These are phyloP conservation scores for Sphagnurus paluster DNA, from an alignment of 1,284 basidiomycete genomes.

Conservation along the genomic window DNA sequence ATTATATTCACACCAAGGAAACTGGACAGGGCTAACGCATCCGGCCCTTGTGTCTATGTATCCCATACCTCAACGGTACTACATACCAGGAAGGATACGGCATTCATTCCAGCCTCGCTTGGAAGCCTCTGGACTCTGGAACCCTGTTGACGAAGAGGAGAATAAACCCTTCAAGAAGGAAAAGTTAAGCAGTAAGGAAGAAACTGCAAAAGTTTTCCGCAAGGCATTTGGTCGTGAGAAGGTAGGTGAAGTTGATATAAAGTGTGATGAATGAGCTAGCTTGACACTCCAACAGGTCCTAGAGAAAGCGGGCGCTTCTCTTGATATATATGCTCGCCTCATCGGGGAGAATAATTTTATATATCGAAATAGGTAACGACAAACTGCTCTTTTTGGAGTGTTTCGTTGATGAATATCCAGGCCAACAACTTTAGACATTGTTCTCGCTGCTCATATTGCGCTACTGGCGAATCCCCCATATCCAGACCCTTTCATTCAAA, in stretches of 20 bases:
- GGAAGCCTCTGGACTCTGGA: constrained; percentile 66
- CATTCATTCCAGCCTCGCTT: constrained; percentile 55
- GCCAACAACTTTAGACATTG: constrained; percentile 59
- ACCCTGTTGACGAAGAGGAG: constrained; percentile 43
- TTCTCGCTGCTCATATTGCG: constrained; percentile 67
- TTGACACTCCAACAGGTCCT: constrained; percentile 42
- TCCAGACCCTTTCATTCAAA: constrained; percentile 58
- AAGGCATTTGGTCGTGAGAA: constrained; percentile 65
- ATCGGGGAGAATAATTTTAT: constrained; percentile 54
- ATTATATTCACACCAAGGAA: constrained; percentile 59
- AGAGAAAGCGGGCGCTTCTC: constrained; percentile 54
- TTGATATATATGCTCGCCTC: constrained; percentile 60
- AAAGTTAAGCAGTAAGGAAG: constrained; percentile 32
- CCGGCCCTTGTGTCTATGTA: constrained; percentile 56
- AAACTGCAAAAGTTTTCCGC: constrained; percentile 36
- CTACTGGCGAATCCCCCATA: constrained; percentile 58
- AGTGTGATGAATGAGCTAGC: not conserved
- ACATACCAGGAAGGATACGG: constrained; percentile 64
- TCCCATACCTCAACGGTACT: constrained; percentile 70
- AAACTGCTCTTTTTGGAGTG: constrained; percentile 5
- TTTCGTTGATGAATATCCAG: constrained; percentile 32
- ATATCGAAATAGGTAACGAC: constrained; percentile 43
- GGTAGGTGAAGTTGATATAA: constrained; percentile 38
- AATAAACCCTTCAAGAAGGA: constrained; percentile 35
- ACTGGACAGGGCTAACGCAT: constrained; percentile 60